A percentile compares a stretch with the other conserved stretches of the same genome.
These are phyloP conservation scores for Narthecium ossifragum DNA, from an alignment of 106 monocot genomes.

Conservation along the genomic window DNA sequence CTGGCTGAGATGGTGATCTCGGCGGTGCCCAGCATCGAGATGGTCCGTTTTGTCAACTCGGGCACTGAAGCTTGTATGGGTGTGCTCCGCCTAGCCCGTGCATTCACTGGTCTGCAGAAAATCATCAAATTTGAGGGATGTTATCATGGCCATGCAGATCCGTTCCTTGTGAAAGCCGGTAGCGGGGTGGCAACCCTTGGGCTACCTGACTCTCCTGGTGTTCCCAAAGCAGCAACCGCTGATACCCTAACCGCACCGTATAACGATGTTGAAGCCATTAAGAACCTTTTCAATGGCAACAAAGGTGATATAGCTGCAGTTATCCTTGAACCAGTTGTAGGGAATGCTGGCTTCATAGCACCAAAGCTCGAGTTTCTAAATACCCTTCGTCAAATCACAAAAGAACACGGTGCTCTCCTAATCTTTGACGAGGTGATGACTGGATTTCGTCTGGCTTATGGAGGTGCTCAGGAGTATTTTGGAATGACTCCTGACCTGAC, in stretches of 20 bases:
- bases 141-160: slow-evolving; percentile 88
- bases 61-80: slow-evolving; percentile 98
- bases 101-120: slow-evolving; percentile 68
- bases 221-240: slow-evolving; percentile 63
- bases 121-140: slow-evolving; percentile 91
- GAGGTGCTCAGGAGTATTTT: slow-evolving; percentile 88
- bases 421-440: slow-evolving; percentile 99
- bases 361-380: slow-evolving; percentile 56
- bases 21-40: slow-evolving; percentile 85
- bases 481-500: slow-evolving; percentile 75
- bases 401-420: slow-evolving; percentile 51
- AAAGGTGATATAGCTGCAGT: slow-evolving; percentile 81
- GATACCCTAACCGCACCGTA: slow-evolving; percentile 78
- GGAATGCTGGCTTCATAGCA: slow-evolving; percentile 84
- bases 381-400: slow-evolving; percentile 59
- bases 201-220: slow-evolving; percentile 92
- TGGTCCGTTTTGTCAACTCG: slow-evolving; percentile 95
- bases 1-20: slow-evolving; percentile 86
- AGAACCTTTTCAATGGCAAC: slow-evolving; percentile 47
- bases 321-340: slow-evolving; percentile 87
- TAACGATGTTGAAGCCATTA: slow-evolving; percentile 59
- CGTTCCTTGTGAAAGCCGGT: slow-evolving; percentile 88
- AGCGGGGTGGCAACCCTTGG: slow-evolving; percentile 94
- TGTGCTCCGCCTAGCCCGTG: slow-evolving; percentile 81
- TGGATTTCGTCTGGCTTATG: slow-evolving; percentile 81